Evolutionary conservation across 495 filamentous ascomycete species (phyloP), one percentile per base, ranked within the genome.

Genomic region (Xylaria flabelliformis): DNA sequence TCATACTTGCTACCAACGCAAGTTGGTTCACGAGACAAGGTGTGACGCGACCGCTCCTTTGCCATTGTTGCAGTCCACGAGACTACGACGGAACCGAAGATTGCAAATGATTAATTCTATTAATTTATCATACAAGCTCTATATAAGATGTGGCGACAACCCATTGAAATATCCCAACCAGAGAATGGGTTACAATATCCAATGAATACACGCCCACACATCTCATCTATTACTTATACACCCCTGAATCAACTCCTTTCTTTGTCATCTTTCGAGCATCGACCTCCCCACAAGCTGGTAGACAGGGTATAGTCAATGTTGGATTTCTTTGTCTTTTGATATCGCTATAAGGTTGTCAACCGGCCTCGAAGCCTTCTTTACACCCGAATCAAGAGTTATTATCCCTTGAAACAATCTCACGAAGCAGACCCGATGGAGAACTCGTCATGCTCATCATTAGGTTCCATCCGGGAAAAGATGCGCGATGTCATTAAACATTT

Each of bases 211-310:
- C 48, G 64, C 17, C n/a, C 19, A 67, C 44, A 3, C 5, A 56
- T 41, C 34, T 56, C n/a, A 56, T 39, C 32, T 51, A 66, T 53
- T 29, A 7, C 48, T 67, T 55, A 48, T 39, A 53, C 46, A 9
- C n/a, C 48, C 34, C 36, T 24, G 7, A 29, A 67, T 56, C 50
- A 44, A 67, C 65, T 67, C 50, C 50, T 32, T 29, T 24, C 29
- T 29, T 32, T 67, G 5, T 29, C 34, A 55, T 67, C 15, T 44
- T 50, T 67, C 50, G 50, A 67, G 17, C 19, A 55, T 56, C 32
- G 50, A 44, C 65, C 65, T 67, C 65, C 65, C 65, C 65, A 67
- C 65, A 56, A 67, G 64, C 65, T n/a, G 50, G 56, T 32, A 26
- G 44, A 66, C 44, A 21, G 13, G 64, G 24, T 50, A 6, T 44